phyloP scores from a whole-genome alignment of 108 stramenopile species.

The Cyclostephanos tholiformis region DNA sequence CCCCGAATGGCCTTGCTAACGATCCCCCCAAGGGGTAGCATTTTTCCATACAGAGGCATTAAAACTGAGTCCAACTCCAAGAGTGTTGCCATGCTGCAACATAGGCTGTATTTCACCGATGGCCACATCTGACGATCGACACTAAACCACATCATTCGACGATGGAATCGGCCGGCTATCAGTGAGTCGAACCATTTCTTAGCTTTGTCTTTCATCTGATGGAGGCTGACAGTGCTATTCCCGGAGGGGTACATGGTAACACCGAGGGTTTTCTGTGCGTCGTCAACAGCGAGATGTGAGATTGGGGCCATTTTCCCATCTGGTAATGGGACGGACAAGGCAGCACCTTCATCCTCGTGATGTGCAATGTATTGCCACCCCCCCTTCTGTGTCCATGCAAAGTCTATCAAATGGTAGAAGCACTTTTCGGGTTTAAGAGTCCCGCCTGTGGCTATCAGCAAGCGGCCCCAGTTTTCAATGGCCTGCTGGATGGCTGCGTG shows the following conservation, averaged over 20 bases:
- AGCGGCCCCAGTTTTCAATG: conserved; percentile 5
- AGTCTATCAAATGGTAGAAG: conserved; percentile 18
- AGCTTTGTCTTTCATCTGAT: background rate
- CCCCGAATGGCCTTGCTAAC: no score
- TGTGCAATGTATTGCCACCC: conserved; percentile 6
- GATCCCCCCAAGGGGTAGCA: no score
- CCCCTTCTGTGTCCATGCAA: conserved; percentile 8
- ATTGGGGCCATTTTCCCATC: background rate
- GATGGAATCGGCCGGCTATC: background rate
- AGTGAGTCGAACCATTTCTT: background rate
- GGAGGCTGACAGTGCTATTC: background rate
- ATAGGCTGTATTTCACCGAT: conserved; percentile 6
- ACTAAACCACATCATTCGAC: conserved; percentile 10
- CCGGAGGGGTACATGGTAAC: conserved; percentile 10
- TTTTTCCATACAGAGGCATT: no score
- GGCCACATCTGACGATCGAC: conserved; percentile 18
- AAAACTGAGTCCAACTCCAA: background rate
- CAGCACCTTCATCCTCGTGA: background rate
- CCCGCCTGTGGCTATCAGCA: conserved; percentile 18
- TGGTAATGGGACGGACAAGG: conserved; percentile 3
- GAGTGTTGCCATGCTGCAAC: conserved; percentile 9
- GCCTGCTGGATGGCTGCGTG: background rate
- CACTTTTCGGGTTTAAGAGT: conserved; percentile 26
- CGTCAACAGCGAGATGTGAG: background rate
- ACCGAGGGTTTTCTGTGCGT: conserved; percentile 15